Evolutionary conservation across 2,329 filamentous ascomycete genomes (phyloP), one percentile per base, ranked within the genome.

Genomic region (Metarhizium guizhouense): DNA sequence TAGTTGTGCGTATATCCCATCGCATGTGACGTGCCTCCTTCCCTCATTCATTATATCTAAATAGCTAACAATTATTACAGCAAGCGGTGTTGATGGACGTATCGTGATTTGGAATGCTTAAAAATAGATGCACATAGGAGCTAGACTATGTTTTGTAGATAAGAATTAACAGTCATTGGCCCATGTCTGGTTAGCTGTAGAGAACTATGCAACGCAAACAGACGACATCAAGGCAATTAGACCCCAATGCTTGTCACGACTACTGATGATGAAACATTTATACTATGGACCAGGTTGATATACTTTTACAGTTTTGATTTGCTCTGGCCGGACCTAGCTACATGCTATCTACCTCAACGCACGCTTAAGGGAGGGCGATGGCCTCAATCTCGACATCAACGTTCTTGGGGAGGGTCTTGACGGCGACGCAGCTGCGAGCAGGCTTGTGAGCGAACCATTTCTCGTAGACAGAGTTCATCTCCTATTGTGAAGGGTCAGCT

Each of bases 361-460:
- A 14, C 14, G 29, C 61, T 70, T 72, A 85, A 59, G 85, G 79
- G 55, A 87, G 77, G 56, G 90, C 90, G 76, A 94, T 87, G 69
- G 85, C 88, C 80, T 96, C 90, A 68, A 96, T 94, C 79, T 95
- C 91, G 29, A 96, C 85, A 58, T 90, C 85, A 47, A 91, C 90
- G 56, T 85, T 85, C 79, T 92, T 90, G 58, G 91, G 91, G 61
- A 96, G 80, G 64, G 88, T 84, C 79, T 94, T 92, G 61, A 95
- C 92, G 5, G 90, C 90, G 54, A 96, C 90, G 69, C 90, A 96
- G 74, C 86, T 91, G 63, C 90, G 82, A n/a, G 89, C 87, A 20
- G 90, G 90, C 81, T 90, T 92, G 75, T 90, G 86, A 58, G 79
- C 74, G 72, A 93, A 92, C 79, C 85, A 90, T 74, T 90, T 86